Evolutionary conservation across 306 rosid species (phyloP).

Genomic region (Rosa persica): DNA sequence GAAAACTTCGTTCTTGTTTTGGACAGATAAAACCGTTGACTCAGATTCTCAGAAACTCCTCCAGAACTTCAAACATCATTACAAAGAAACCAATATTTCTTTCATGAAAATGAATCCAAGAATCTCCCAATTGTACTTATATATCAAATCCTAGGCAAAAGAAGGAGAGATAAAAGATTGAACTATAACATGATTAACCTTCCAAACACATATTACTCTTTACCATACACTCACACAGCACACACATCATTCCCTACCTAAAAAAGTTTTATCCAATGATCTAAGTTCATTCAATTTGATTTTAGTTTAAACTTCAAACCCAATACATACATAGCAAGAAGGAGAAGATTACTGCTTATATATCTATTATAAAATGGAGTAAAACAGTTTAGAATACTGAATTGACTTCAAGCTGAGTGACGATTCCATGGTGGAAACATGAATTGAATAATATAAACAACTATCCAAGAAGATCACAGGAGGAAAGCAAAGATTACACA

Average conservation of each 20-base stretch:
- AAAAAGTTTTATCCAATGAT: neutral
- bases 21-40: neutral
- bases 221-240: neutral
- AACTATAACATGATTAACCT: neutral
- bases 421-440: neutral
- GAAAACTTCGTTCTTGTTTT: neutral
- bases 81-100: neutral
- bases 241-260: neutral
- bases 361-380: neutral
- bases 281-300: neutral
- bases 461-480: neutral
- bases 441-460: neutral
- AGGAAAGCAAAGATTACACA: neutral
- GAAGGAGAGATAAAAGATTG: neutral
- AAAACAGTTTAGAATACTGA: neutral
- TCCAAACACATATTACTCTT: conserved; percentile 6
- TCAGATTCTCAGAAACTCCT: conserved; percentile 6
- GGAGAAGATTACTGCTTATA: neutral
- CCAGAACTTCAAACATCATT: neutral
- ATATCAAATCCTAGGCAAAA: neutral
- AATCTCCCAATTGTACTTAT: neutral
- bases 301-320: conserved; percentile 3
- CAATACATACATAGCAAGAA: neutral
- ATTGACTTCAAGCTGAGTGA: neutral
- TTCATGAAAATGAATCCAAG: neutral